phyloP scores from a whole-genome alignment of 2,329 filamentous ascomycete species.

The Daldinia sp. region DNA sequence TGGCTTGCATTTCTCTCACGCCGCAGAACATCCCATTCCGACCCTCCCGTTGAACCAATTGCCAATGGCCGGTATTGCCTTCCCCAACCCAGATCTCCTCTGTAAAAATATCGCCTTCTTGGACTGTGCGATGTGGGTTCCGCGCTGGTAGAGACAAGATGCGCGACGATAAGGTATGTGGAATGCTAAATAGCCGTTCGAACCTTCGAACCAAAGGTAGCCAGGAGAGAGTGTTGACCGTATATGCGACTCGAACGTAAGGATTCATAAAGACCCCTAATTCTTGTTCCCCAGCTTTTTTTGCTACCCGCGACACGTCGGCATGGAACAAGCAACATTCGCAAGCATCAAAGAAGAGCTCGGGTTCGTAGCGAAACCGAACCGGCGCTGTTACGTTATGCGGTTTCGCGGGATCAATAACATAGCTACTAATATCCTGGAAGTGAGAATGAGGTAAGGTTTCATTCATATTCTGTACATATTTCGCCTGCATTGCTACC shows the following conservation, averaged over 20 bases:
- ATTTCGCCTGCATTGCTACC: conserved; percentile 69
- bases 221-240: conserved; percentile 63
- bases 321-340: conserved; percentile 69
- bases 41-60: conserved; percentile 54
- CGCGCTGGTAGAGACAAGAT: conserved; percentile 64
- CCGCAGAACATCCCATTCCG: conserved; percentile 65
- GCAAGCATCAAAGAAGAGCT: conserved; percentile 69
- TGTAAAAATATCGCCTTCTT: conserved; percentile 61
- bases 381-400: conserved; percentile 50
- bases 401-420: conserved; percentile 48
- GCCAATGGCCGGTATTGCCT: conserved; percentile 49
- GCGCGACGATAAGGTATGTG: conserved; percentile 66
- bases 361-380: conserved; percentile 65
- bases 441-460: conserved; percentile 48
- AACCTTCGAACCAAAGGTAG: conserved; percentile 68
- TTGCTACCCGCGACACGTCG: conserved; percentile 54
- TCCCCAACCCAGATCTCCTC: conserved; percentile 60
- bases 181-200: conserved; percentile 68
- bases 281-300: conserved; percentile 50
- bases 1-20: conserved; percentile 57
- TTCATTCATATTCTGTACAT: conserved; percentile 58
- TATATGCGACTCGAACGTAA: conserved; percentile 76
- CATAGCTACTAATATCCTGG: conserved; percentile 46
- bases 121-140: conserved; percentile 68
- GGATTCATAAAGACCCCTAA: conserved; percentile 78